Evolutionary conservation across 1,284 basidiomycete genomes (phyloP).

Genomic region (Cryptococcus floricola): DNA sequence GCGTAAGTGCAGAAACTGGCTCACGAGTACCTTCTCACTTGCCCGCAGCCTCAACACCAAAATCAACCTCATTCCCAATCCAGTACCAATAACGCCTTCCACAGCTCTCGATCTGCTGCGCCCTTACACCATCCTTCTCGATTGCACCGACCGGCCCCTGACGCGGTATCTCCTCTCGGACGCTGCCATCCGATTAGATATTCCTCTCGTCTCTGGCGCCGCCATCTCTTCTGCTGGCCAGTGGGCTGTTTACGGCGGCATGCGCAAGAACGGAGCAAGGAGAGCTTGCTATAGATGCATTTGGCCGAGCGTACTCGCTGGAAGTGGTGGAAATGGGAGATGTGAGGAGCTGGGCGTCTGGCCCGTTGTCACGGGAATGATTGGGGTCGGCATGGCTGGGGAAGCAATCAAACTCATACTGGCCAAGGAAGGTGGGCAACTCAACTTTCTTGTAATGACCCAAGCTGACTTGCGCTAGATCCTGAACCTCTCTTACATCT

Average conservation of each 20-base stretch:
- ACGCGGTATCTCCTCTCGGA: slow-evolving; percentile 95
- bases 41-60: slow-evolving; percentile 64
- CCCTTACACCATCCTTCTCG: slow-evolving; percentile 73
- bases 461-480: slow-evolving; percentile 9
- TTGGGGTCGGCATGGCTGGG: slow-evolving; percentile 86
- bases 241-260: slow-evolving; percentile 64
- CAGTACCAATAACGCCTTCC: slow-evolving; percentile 56
- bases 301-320: slow-evolving; percentile 69
- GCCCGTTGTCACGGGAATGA: slow-evolving; percentile 82
- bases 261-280: slow-evolving; percentile 27
- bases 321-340: slow-evolving; percentile 60
- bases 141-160: slow-evolving; percentile 91
- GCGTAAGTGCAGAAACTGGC: slow-evolving; percentile 51
- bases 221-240: slow-evolving; percentile 91
- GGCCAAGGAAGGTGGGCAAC: slow-evolving; percentile 62
- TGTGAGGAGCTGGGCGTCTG: slow-evolving; percentile 91
- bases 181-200: slow-evolving; percentile 66
- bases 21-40: background rate
- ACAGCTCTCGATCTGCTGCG: slow-evolving; percentile 63
- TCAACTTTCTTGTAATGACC: background rate
- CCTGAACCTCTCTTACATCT: slow-evolving; percentile 26
- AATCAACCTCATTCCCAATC: slow-evolving; percentile 57
- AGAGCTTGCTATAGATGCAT: slow-evolving; percentile 95
- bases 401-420: slow-evolving; percentile 81
- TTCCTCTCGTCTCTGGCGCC: slow-evolving; percentile 86